Conservation (phyloP, 768 basidiomycete species). For the Leccinum boreale region DNA sequence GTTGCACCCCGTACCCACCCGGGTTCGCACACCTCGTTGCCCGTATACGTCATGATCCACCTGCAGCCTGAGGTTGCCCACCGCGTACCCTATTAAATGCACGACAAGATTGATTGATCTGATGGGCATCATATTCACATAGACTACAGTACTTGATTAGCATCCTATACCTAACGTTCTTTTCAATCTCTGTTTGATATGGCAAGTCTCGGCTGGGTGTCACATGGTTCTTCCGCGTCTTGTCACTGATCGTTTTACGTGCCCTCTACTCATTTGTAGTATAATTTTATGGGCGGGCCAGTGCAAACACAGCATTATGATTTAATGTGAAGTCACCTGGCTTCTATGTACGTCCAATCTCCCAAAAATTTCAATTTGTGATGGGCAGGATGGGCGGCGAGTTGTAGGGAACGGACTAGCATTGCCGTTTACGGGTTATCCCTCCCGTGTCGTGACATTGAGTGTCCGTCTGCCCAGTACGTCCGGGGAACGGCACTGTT, state of each 20-base stretch:
- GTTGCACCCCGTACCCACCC: neutral
- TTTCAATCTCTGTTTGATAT: neutral
- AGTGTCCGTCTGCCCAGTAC: neutral
- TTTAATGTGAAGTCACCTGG: neutral
- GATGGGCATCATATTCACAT: neutral
- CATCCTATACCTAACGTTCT: neutral
- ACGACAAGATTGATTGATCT: neutral
- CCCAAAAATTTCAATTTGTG: neutral
- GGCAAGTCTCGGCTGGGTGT: neutral
- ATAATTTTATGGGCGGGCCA: neutral
- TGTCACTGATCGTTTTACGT: neutral
- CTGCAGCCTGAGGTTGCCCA: too few relatives aligned
- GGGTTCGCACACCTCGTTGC: neutral
- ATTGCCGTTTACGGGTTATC: neutral
- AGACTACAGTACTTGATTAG: neutral
- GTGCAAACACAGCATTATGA: neutral
- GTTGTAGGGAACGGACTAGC: neutral
- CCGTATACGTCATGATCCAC: too few relatives aligned
- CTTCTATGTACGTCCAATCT: neutral
- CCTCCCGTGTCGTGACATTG: neutral
- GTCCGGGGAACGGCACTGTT: neutral
- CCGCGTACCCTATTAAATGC: neutral
- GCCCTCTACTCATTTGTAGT: neutral
- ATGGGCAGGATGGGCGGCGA: neutral
- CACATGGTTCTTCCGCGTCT: neutral